Evolutionary conservation across 2,329 filamentous ascomycete species (phyloP), one percentile per base, ranked within the genome.

Genomic region (Phialocephala sp.): DNA sequence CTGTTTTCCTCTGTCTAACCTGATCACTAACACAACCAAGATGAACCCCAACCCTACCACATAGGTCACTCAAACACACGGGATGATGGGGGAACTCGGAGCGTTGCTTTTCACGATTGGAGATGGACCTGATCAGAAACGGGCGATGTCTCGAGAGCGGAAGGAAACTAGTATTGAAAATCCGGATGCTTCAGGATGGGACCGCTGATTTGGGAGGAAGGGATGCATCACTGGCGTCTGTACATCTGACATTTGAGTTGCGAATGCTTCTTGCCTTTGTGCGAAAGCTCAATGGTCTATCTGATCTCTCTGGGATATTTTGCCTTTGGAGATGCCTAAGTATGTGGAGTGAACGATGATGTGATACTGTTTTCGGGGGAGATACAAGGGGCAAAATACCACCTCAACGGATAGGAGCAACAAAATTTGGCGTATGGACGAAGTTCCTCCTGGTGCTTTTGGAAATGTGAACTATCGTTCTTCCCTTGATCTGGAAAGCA

Each of bases 11-110:
- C 56, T 59, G 66, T 14, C 15, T 22, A 41, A 15, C 32, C 15
- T 35, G 22, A 15, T 14, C 4, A 27, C 57, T 59, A 54, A 63
- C 18, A 15, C 15, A 63, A 20, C 65, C 65, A 72, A 91, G 91
- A 94, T 94, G 91, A 94, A 94, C 89, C 90, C 91, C 81, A 93
- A 93, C 87, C 91, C 91, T 77, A 88, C 87, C 80, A 79, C 88
- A 76, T 92, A 91, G 83, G 76, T 61, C 20, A 63, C 27, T 60
- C 66, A 63, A 63, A 57, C 63, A 57, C 70, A 41, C 4, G 72
- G 65, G 62, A 67, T 62, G 62, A 47, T 47, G 41, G 56, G 60
- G 55, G 66, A 65, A 66, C 63, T 59, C 61, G 60, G 62, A 66
- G 64, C 60, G 66, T 65, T 62, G 64, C 58, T 54, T 54, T 52